These are phyloP conservation scores for Dovyalis caffra DNA, from an alignment of 345 rosid species.

Conservation along the genomic window DNA sequence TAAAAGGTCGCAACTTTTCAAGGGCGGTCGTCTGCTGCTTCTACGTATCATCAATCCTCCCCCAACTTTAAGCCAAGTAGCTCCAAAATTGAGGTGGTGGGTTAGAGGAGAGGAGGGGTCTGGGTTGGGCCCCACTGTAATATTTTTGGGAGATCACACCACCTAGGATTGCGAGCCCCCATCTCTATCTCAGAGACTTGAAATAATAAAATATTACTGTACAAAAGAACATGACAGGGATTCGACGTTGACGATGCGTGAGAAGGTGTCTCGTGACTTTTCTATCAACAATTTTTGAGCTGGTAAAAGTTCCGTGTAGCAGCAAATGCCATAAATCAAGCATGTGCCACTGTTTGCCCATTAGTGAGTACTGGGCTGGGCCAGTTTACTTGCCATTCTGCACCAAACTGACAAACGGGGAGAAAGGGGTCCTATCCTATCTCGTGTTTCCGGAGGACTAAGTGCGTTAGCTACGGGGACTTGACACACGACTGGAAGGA, in stretches of 20 bases:
- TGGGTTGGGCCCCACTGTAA: background rate
- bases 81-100: background rate
- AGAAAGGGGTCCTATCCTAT: too few relatives aligned
- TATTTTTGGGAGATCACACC: conserved; percentile 1
- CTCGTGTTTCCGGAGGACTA: too few relatives aligned
- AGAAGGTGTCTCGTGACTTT: background rate
- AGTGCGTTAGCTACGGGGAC: too few relatives aligned
- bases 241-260: background rate
- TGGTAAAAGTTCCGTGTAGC: background rate
- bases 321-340: background rate
- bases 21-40: background rate
- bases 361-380: too few relatives aligned
- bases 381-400: too few relatives aligned
- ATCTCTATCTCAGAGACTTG: background rate
- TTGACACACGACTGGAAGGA: too few relatives aligned
- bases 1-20: too few relatives aligned
- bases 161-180: conserved; percentile 19
- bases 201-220: background rate
- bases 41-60: background rate
- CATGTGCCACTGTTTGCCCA: background rate
- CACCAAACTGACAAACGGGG: too few relatives aligned
- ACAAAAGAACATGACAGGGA: background rate
- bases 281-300: background rate
- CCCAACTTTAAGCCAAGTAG: background rate
- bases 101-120: background rate